A percentile compares a stretch with the other conserved stretches of the same genome.
Conservation (phyloP, 73 alveolate genomes). For the Tetrahymena elliotti region DNA sequence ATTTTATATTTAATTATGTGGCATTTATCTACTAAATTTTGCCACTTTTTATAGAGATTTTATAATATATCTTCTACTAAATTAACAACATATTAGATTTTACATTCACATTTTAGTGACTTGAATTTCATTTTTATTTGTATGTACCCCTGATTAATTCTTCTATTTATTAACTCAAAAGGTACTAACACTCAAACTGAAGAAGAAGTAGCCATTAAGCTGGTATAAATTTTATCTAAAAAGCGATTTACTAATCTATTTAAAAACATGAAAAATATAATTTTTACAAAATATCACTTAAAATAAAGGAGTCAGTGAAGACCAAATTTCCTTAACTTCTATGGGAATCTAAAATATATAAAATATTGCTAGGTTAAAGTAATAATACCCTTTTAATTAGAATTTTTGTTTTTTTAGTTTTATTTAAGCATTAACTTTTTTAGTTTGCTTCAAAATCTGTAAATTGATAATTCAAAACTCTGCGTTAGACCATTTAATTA, state of each 20-base stretch:
- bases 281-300: background rate
- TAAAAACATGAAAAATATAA: background rate
- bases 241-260: background rate
- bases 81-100: too few species aligned
- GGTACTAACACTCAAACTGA: slow-evolving; percentile 59
- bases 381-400: background rate
- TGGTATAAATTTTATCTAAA: slow-evolving; percentile 15
- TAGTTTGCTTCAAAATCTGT: background rate
- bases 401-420: too few species aligned
- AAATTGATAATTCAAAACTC: too few species aligned
- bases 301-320: slow-evolving; percentile 29
- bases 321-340: slow-evolving; percentile 59
- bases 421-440: too few species aligned
- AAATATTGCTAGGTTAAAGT: slow-evolving; percentile 61
- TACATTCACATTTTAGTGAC: background rate
- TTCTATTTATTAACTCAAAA: background rate
- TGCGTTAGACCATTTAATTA: background rate
- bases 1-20: background rate
- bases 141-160: too few species aligned
- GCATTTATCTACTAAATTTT: background rate
- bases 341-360: slow-evolving; percentile 61
- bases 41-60: background rate
- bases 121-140: too few species aligned
- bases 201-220: slow-evolving; percentile 67
- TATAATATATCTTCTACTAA: background rate